These are phyloP conservation scores for Neurospora sp. DNA, from an alignment of 495 filamentous ascomycete genomes.

Conservation along the genomic window DNA sequence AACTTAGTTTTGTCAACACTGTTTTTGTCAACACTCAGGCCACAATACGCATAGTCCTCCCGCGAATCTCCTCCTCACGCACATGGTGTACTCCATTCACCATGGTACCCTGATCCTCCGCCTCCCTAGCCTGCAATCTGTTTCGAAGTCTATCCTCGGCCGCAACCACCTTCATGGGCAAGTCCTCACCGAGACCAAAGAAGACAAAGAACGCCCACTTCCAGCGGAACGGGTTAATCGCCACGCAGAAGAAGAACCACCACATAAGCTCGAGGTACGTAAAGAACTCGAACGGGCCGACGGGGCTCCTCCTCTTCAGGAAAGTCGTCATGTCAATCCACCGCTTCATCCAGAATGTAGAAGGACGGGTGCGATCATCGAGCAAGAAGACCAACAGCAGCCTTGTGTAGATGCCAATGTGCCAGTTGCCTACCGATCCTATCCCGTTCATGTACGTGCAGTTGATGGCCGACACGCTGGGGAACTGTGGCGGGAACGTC, in stretches of 20 bases:
- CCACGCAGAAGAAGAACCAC: slow-evolving; percentile 73
- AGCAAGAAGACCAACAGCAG: slow-evolving; percentile 79
- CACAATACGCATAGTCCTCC: not conserved
- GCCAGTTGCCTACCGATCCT: slow-evolving; percentile 73
- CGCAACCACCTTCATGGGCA: slow-evolving; percentile 57
- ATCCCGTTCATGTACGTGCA: slow-evolving; percentile 77
- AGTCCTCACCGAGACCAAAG: slow-evolving; percentile 56
- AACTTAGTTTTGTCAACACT: not conserved
- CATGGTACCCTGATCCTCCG: not conserved
- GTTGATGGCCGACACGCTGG: slow-evolving; percentile 67
- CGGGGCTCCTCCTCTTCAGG: slow-evolving; percentile 59
- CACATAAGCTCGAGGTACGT: slow-evolving; percentile 76
- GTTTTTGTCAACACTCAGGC: not conserved
- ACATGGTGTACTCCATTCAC: not conserved
- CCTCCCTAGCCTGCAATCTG: slow-evolving; percentile 19
- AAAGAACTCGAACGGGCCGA: slow-evolving; percentile 75
- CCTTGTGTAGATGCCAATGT: slow-evolving; percentile 81
- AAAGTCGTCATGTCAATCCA: slow-evolving; percentile 82
- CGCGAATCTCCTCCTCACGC: not conserved
- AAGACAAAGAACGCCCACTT: slow-evolving; percentile 72
- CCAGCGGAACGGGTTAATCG: slow-evolving; percentile 80
- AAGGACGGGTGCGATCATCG: slow-evolving; percentile 65
- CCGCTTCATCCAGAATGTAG: slow-evolving; percentile 62
- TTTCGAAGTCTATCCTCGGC: slow-evolving; percentile 51
- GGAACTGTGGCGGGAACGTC: slow-evolving; percentile 60